phyloP scores from a whole-genome alignment of 2,329 filamentous ascomycete species.

The Fusarium protoensiforme region DNA sequence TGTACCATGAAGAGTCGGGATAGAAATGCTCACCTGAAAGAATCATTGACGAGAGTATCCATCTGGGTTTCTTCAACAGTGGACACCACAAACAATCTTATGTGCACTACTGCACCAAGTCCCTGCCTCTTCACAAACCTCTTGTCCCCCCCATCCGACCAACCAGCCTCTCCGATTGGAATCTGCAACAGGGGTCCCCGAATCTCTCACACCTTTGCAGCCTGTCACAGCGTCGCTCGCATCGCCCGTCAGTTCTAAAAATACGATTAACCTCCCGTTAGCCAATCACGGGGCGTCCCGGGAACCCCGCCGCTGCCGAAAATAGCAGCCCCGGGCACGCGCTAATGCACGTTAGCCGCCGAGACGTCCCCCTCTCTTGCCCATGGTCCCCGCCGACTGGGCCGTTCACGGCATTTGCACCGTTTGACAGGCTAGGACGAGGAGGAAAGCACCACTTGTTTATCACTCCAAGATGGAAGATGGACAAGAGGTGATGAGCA shows the following conservation, averaged over 20 bases:
- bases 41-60: neutral
- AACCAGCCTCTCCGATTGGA: slow-evolving; percentile 9
- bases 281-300: slow-evolving; percentile 23
- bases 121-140: slow-evolving; percentile 1
- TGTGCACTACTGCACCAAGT: neutral
- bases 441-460: slow-evolving; percentile 16
- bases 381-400: neutral
- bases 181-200: slow-evolving; percentile 15
- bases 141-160: neutral
- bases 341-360: slow-evolving; percentile 44
- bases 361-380: neutral
- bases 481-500: neutral
- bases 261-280: slow-evolving; percentile 9
- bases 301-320: slow-evolving; percentile 21
- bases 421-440: neutral
- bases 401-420: neutral
- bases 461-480: neutral
- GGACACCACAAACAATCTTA: neutral
- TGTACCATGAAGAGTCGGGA: neutral
- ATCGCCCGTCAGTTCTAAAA: slow-evolving; percentile 30
- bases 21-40: neutral
- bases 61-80: neutral
- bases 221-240: slow-evolving; percentile 23
- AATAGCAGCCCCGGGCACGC: slow-evolving; percentile 28
- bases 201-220: slow-evolving; percentile 26